Evolutionary conservation across 2,329 filamentous ascomycete genomes (phyloP).

Genomic region (Diaporthe citri): DNA sequence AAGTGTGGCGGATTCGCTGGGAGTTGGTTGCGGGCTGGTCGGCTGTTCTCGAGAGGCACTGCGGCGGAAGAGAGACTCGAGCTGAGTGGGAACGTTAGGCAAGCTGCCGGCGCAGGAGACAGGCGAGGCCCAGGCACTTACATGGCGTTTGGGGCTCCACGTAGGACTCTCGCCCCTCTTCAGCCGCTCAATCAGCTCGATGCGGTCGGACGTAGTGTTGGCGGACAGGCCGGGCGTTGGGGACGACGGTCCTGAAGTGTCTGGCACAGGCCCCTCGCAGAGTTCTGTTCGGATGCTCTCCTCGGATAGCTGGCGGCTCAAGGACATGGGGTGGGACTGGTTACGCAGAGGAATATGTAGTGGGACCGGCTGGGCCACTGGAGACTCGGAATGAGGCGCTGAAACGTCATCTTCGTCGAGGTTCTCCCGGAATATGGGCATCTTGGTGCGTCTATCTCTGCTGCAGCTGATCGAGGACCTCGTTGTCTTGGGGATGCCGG

Average conservation of each 20-base stretch:
- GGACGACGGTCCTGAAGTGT: conserved; percentile 50
- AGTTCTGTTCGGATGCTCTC: conserved; percentile 73
- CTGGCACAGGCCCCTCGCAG: conserved; percentile 68
- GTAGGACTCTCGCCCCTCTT: conserved; percentile 83
- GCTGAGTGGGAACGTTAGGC: conserved; percentile 47
- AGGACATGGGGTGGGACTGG: conserved; percentile 23
- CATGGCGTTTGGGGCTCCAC: conserved; percentile 77
- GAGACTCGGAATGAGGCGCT: conserved; percentile 27
- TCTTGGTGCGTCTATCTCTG: conserved; percentile 14
- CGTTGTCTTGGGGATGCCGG: not conserved
- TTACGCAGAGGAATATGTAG: conserved; percentile 8
- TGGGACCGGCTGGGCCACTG: conserved; percentile 12
- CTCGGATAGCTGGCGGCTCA: conserved; percentile 62
- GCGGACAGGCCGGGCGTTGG: conserved; percentile 48
- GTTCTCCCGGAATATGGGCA: conserved; percentile 40
- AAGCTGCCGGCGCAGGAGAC: not conserved
- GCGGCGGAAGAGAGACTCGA: conserved; percentile 57
- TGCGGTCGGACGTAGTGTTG: conserved; percentile 69
- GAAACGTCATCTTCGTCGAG: conserved; percentile 35
- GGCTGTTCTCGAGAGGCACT: conserved; percentile 52
- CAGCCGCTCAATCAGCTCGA: conserved; percentile 84
- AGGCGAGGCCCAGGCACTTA: conserved; percentile 48
- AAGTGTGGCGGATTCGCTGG: conserved; percentile 53
- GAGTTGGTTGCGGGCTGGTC: conserved; percentile 51
- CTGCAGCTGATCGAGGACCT: not conserved